phyloP scores from a whole-genome alignment of 305 asterid species.

The Solanum hybrid region DNA sequence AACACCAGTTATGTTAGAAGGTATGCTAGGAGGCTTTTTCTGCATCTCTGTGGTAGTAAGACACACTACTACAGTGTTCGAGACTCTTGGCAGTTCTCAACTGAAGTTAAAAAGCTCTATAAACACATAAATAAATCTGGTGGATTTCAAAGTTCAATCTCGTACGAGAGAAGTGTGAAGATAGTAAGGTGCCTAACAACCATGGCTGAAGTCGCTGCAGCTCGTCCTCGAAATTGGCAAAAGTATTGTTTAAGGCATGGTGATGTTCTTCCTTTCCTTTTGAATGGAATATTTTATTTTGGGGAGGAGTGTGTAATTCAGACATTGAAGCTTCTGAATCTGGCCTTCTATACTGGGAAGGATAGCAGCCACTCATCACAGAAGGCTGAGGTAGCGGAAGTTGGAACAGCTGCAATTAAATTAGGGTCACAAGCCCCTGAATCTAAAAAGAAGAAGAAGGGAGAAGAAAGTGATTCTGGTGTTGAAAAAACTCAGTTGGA shows the following conservation, averaged over 20 bases:
- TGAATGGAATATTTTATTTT: conserved; percentile 76
- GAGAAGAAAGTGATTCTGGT: conserved; percentile 74
- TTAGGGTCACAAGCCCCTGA: conserved; percentile 61
- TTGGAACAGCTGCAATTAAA: conserved; percentile 48
- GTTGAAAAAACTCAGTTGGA: conserved; percentile 81
- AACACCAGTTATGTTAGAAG: conserved; percentile 83
- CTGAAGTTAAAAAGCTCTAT: conserved; percentile 81
- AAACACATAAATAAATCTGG: conserved; percentile 90
- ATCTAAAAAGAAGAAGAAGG: conserved; percentile 89
- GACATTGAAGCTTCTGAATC: conserved; percentile 74
- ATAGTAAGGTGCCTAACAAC: conserved; percentile 82
- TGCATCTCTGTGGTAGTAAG: conserved; percentile 97
- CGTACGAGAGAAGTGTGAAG: conserved; percentile 95
- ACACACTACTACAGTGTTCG: conserved; percentile 96
- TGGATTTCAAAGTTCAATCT: conserved; percentile 78
- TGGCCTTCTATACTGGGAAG: conserved; percentile 87
- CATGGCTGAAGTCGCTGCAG: conserved; percentile 91
- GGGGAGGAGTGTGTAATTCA: conserved; percentile 95
- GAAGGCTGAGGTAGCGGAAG: conserved; percentile 75
- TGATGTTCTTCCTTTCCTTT: conserved; percentile 69
- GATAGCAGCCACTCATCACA: conserved; percentile 57
- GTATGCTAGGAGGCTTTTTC: conserved; percentile 92
- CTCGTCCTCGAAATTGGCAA: conserved; percentile 99
- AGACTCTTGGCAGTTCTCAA: conserved; percentile 93
- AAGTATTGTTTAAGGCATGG: conserved; percentile 81